These are phyloP conservation scores for Plectosphaerella sp. DNA, from an alignment of 2,329 filamentous ascomycete species.

Conservation along the genomic window DNA sequence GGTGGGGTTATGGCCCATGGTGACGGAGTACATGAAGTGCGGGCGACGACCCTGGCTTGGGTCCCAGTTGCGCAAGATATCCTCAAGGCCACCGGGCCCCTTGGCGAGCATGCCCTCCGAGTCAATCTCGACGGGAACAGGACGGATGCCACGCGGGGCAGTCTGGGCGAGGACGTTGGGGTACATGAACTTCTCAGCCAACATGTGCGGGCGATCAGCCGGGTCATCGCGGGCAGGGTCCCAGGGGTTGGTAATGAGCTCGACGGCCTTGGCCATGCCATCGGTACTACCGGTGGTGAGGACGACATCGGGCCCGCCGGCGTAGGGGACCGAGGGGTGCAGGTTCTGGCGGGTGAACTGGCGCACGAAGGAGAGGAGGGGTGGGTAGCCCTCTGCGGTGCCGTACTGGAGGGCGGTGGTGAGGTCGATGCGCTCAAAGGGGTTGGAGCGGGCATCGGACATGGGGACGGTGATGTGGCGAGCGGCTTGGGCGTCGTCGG, in stretches of 20 bases:
- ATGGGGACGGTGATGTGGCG: slow-evolving; percentile 70
- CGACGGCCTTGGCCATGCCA: slow-evolving; percentile 73
- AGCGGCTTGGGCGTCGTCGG: slow-evolving; percentile 16
- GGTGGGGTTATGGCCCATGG: slow-evolving; percentile 81
- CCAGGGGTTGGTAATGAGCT: slow-evolving; percentile 75
- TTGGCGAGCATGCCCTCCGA: slow-evolving; percentile 71
- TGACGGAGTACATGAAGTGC: slow-evolving; percentile 85
- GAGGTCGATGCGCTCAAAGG: slow-evolving; percentile 70
- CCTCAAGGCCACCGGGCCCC: slow-evolving; percentile 69
- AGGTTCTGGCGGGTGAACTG: slow-evolving; percentile 73
- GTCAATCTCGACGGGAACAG: slow-evolving; percentile 72
- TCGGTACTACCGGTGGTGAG: slow-evolving; percentile 82
- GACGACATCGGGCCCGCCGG: slow-evolving; percentile 69
- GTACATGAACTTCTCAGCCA: slow-evolving; percentile 80
- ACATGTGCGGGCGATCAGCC: slow-evolving; percentile 66
- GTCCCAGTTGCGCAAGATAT: slow-evolving; percentile 83
- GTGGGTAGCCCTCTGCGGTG: slow-evolving; percentile 74
- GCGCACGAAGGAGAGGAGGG: slow-evolving; percentile 71
- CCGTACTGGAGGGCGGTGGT: slow-evolving; percentile 84
- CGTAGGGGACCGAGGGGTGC: slow-evolving; percentile 78
- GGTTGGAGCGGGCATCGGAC: slow-evolving; percentile 51
- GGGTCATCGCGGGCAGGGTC: slow-evolving; percentile 62
- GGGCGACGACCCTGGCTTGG: slow-evolving; percentile 67
- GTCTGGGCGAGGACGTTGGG: slow-evolving; percentile 69
- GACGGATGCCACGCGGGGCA: slow-evolving; percentile 64